phyloP scores from a whole-genome alignment of 108 stramenopile species.

The Nitzschia sp. region DNA sequence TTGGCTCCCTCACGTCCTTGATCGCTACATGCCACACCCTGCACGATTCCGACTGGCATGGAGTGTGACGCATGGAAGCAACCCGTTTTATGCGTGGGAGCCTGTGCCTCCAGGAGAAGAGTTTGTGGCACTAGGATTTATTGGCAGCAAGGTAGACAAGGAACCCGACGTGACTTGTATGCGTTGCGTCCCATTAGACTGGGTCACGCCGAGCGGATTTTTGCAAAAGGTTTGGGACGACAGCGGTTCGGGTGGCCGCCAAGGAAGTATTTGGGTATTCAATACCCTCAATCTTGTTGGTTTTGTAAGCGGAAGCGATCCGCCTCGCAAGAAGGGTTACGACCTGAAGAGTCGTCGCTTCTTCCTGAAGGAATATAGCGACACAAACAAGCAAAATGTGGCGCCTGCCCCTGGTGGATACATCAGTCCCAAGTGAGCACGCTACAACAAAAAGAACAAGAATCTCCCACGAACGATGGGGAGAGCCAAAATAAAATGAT shows the following conservation, averaged over 20 bases:
- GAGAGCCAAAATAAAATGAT: not conserved
- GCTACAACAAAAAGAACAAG: too few relatives aligned
- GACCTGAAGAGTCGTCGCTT: slow-evolving; percentile 87
- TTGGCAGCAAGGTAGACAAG: slow-evolving; percentile 90
- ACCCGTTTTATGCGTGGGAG: slow-evolving; percentile 96
- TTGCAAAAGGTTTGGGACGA: slow-evolving; percentile 88
- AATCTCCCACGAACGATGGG: too few relatives aligned
- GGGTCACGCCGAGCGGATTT: slow-evolving; percentile 80
- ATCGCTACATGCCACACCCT: slow-evolving; percentile 91
- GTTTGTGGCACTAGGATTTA: slow-evolving; percentile 95
- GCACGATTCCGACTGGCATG: slow-evolving; percentile 94
- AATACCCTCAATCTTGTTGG: slow-evolving; percentile 83
- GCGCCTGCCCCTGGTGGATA: slow-evolving; percentile 43
- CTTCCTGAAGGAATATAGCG: slow-evolving; percentile 84
- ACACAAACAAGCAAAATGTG: slow-evolving; percentile 47
- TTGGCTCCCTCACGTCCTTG: slow-evolving; percentile 92
- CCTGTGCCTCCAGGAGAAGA: slow-evolving; percentile 94
- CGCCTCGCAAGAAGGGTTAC: slow-evolving; percentile 71
- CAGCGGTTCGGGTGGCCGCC: slow-evolving; percentile 87
- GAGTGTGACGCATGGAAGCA: slow-evolving; percentile 91
- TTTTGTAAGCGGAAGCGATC: slow-evolving; percentile 89
- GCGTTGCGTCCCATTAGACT: slow-evolving; percentile 91
- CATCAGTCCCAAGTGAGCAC: slow-evolving; percentile 23
- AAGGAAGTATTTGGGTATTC: slow-evolving; percentile 90
- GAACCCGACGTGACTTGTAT: slow-evolving; percentile 87